phyloP scores from a whole-genome alignment of 306 rosid species.

The Malus orientalis region DNA sequence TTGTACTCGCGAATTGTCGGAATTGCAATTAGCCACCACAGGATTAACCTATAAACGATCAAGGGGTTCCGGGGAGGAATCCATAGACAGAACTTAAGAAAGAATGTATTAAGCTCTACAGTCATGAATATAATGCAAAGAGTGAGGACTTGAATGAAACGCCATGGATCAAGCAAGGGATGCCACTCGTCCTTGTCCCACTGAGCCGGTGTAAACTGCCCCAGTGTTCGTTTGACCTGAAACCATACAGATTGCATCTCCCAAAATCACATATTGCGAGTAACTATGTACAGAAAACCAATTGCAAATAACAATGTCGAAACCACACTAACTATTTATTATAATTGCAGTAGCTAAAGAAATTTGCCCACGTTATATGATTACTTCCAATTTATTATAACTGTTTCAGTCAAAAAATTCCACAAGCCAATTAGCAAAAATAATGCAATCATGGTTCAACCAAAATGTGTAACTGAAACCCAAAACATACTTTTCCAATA shows the following conservation, averaged over 20 bases:
- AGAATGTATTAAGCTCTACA: constrained; percentile 96
- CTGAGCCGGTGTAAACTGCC: constrained; percentile 90
- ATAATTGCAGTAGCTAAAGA: not conserved
- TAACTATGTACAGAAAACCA: not conserved
- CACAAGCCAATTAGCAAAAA: not conserved
- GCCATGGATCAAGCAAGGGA: constrained; percentile 96
- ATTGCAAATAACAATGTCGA: not conserved
- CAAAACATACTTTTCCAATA: constrained; percentile 66
- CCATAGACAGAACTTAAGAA: constrained; percentile 90
- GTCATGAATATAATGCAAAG: constrained; percentile 86
- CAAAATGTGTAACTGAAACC: not conserved
- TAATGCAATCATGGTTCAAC: not conserved
- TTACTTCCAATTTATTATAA: not conserved
- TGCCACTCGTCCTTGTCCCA: constrained; percentile 99
- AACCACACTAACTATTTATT: not conserved
- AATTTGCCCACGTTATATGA: not conserved
- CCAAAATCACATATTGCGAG: not conserved
- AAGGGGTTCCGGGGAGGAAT: constrained; percentile 92
- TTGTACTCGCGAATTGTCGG: constrained; percentile 98
- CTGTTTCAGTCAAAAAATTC: not conserved
- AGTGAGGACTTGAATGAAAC: constrained; percentile 84
- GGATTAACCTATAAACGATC: constrained; percentile 74
- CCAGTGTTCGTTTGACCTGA: constrained; percentile 86
- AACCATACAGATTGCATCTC: constrained; percentile 1
- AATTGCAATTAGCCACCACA: constrained; percentile 98